These are phyloP conservation scores for Mycosphaerella sp. DNA, from an alignment of 2,329 filamentous ascomycete genomes.

Conservation along the genomic window DNA sequence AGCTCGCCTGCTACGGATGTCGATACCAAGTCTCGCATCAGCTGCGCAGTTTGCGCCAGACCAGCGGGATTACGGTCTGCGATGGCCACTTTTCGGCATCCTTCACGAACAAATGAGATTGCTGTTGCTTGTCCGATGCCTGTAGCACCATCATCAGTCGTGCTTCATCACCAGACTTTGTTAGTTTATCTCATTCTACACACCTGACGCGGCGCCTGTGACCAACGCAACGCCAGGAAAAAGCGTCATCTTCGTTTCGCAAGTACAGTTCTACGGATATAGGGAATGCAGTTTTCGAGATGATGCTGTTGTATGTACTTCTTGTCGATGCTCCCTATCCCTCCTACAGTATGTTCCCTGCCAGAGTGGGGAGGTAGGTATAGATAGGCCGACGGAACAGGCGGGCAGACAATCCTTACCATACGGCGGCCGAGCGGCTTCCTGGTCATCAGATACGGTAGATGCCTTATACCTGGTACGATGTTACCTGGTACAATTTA, in stretches of 20 bases:
- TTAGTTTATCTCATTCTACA: background rate
- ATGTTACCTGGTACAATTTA: no score
- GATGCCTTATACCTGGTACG: no score
- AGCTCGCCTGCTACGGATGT: conserved; percentile 9
- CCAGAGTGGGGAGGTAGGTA: conserved; percentile 3
- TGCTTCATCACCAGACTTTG: background rate
- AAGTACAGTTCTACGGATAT: background rate
- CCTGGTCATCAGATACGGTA: no score
- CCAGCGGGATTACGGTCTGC: conserved; percentile 36
- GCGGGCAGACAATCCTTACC: no score
- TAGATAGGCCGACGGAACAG: conserved; percentile 2
- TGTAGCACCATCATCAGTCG: conserved; percentile 15
- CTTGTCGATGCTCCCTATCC: background rate
- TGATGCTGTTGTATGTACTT: no score
- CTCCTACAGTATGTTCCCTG: background rate
- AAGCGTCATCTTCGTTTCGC: conserved; percentile 22
- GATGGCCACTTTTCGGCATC: conserved; percentile 41
- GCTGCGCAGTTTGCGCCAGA: conserved; percentile 33
- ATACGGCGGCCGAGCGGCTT: no score
- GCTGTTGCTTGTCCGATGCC: conserved; percentile 43
- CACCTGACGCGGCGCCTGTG: conserved; percentile 33
- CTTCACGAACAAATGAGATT: conserved; percentile 42
- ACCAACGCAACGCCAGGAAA: conserved; percentile 33
- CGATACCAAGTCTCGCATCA: conserved; percentile 27
- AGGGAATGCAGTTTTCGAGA: no score